Conservation (phyloP, 305 asterid species). For the Euphrasia arctica region DNA sequence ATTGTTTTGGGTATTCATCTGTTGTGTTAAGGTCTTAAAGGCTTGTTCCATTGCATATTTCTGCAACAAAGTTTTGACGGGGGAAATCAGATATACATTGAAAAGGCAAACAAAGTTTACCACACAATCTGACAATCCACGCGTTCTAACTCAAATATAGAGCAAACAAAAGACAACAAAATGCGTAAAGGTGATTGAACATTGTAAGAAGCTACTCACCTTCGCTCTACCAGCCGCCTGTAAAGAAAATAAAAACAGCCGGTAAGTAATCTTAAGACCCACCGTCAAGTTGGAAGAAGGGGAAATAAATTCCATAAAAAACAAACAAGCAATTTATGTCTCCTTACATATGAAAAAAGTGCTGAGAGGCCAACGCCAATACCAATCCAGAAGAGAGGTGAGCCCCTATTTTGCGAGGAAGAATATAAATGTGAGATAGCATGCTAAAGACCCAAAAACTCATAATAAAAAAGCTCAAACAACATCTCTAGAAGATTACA, state of each 20-base stretch:
- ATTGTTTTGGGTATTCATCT: constrained; percentile 70
- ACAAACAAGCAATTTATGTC: constrained; percentile 9
- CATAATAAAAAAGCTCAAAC: not conserved
- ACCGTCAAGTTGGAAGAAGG: constrained; percentile 21
- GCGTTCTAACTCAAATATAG: no score
- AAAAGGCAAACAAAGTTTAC: constrained; percentile 15
- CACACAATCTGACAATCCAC: no score
- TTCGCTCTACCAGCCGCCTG: constrained; percentile 77
- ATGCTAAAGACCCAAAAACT: constrained; percentile 1
- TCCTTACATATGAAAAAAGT: constrained; percentile 83
- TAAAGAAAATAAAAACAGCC: constrained; percentile 31
- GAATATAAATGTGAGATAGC: constrained; percentile 16
- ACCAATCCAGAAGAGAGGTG: constrained; percentile 97
- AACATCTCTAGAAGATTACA: constrained; percentile 43
- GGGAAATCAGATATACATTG: constrained; percentile 20
- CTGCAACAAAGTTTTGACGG: constrained; percentile 40
- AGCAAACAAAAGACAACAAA: not conserved
- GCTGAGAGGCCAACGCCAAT: constrained; percentile 95
- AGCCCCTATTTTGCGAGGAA: constrained; percentile 50
- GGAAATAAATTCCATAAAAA: constrained; percentile 14
- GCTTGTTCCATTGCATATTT: constrained; percentile 99
- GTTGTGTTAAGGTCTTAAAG: constrained; percentile 80
- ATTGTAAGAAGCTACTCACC: constrained; percentile 44
- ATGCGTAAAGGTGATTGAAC: constrained; percentile 16
- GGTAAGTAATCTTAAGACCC: constrained; percentile 25